Conservation (phyloP, 768 basidiomycete genomes). For the Lactarius deliciosus region DNA sequence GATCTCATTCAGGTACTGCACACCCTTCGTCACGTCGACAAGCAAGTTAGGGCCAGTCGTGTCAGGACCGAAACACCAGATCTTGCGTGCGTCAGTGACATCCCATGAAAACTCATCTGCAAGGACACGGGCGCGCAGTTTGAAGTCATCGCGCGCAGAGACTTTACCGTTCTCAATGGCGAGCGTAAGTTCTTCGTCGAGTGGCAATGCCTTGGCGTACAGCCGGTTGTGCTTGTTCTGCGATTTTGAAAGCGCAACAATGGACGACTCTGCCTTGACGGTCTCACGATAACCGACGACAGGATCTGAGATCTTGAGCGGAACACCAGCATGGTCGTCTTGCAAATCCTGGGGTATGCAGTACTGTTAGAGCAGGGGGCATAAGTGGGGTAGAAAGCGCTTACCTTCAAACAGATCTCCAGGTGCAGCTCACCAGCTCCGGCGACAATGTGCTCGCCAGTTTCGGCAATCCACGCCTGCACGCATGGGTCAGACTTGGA, state of each 20-base stretch:
- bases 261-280: slow-evolving; percentile 92
- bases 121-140: slow-evolving; percentile 89
- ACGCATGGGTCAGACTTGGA: slow-evolving; percentile 99
- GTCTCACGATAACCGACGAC: slow-evolving; percentile 99
- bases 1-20: slow-evolving; percentile 99
- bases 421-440: slow-evolving; percentile 99
- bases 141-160: slow-evolving; percentile 95
- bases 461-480: slow-evolving; percentile 88
- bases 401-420: slow-evolving; percentile 98
- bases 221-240: slow-evolving; percentile 99
- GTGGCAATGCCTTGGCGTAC: slow-evolving; percentile 87
- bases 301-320: slow-evolving; percentile 96
- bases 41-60: slow-evolving; percentile 95
- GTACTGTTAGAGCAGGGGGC: slow-evolving; percentile 2
- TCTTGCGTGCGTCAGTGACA: slow-evolving; percentile 98
- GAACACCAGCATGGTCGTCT: slow-evolving; percentile 99
- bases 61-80: slow-evolving; percentile 99
- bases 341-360: slow-evolving; percentile 77
- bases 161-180: slow-evolving; percentile 90
- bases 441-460: slow-evolving; percentile 97
- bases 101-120: slow-evolving; percentile 99
- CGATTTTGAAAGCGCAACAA: slow-evolving; percentile 96
- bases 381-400: slow-evolving; percentile 12
- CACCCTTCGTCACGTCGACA: slow-evolving; percentile 98
- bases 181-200: slow-evolving; percentile 91